Evolutionary conservation across 371 early-diverging fungal genomes (phyloP).

Genomic region (Umbelopsis sp.): DNA sequence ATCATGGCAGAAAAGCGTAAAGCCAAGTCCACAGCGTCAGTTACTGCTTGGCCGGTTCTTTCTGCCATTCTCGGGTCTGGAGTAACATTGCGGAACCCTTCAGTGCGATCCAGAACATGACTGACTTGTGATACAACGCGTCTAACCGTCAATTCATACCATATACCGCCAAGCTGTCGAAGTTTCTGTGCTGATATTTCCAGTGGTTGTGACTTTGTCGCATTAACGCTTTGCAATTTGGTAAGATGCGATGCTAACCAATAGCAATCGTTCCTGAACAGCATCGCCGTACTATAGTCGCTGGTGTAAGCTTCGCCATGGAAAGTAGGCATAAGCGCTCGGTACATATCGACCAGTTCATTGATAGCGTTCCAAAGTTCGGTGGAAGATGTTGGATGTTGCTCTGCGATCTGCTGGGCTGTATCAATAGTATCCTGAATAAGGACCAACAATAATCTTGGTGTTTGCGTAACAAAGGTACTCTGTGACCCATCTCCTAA

Average conservation of each 20-base stretch:
- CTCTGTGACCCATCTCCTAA: conserved; percentile 22
- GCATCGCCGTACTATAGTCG: conserved; percentile 59
- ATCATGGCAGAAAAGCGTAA: conserved; percentile 47
- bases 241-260: conserved; percentile 49
- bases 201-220: neutral
- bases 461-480: conserved; percentile 48
- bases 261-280: conserved; percentile 76
- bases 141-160: conserved; percentile 40
- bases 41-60: conserved; percentile 51
- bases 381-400: conserved; percentile 40
- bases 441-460: conserved; percentile 35
- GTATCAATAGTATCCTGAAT: conserved; percentile 38
- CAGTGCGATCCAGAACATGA: conserved; percentile 35
- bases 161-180: conserved; percentile 29
- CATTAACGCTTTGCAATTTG: neutral
- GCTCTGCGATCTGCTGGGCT: conserved; percentile 32
- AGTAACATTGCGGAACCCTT: conserved; percentile 57
- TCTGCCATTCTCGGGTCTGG: conserved; percentile 44
- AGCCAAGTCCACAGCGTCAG: conserved; percentile 53
- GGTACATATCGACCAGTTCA: conserved; percentile 55
- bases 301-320: conserved; percentile 39
- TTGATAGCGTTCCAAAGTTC: conserved; percentile 36
- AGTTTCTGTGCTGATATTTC: conserved; percentile 26
- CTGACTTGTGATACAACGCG: conserved; percentile 35
- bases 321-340: conserved; percentile 56